Evolutionary conservation across 164 flowering plant genomes (phyloP).

Genomic region (Litsea cubeba): DNA sequence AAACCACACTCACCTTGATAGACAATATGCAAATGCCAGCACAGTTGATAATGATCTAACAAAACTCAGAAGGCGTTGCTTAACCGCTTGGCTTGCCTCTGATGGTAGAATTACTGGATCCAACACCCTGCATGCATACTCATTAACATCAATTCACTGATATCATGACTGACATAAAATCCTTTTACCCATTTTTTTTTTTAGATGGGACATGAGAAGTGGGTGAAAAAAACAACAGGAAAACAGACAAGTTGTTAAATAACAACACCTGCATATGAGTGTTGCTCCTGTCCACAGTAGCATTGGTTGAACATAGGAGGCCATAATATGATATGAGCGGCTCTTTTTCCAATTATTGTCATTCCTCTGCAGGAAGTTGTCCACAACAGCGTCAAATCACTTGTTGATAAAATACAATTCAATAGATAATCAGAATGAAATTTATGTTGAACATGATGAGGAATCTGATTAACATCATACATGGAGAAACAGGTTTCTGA

Average conservation of each 20-base stretch:
- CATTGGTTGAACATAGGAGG: slow-evolving; percentile 75
- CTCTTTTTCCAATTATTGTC: slow-evolving; percentile 82
- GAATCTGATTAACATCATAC: slow-evolving; percentile 30
- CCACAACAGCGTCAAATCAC: background rate
- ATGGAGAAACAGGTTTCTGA: slow-evolving; percentile 51
- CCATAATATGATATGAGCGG: slow-evolving; percentile 49
- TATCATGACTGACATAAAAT: background rate
- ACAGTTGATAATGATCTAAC: slow-evolving; percentile 86
- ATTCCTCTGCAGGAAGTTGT: slow-evolving; percentile 41
- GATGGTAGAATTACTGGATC: slow-evolving; percentile 77
- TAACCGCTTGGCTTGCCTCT: slow-evolving; percentile 81
- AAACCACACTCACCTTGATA: slow-evolving; percentile 59
- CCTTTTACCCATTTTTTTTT: too few species aligned
- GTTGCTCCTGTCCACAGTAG: slow-evolving; percentile 83
- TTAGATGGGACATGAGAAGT: background rate
- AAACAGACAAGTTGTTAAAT: background rate
- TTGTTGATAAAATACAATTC: background rate
- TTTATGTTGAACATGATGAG: background rate
- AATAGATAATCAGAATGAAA: background rate
- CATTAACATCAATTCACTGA: slow-evolving; percentile 3
- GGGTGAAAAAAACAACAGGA: background rate
- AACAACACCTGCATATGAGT: slow-evolving; percentile 73
- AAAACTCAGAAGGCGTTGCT: slow-evolving; percentile 73
- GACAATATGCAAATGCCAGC: slow-evolving; percentile 76
- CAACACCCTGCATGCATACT: slow-evolving; percentile 51